These are phyloP conservation scores for Tuber umbilicatum DNA, from an alignment of 495 filamentous ascomycete species.

Conservation along the genomic window DNA sequence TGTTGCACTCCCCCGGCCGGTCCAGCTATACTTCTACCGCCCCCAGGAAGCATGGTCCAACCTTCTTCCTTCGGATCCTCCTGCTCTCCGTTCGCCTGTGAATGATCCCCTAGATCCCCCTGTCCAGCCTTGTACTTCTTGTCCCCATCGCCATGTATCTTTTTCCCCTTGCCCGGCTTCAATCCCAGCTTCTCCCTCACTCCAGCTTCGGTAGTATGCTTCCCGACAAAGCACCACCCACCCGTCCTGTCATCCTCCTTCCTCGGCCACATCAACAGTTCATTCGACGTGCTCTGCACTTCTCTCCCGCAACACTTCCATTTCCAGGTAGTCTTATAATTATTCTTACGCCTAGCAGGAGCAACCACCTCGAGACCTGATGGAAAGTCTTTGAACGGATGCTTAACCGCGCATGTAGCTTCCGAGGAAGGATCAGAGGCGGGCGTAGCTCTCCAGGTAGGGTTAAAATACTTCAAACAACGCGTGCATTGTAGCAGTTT, in stretches of 20 bases:
- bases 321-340: slow-evolving; percentile 40
- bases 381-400: slow-evolving; percentile 35
- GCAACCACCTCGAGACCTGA: slow-evolving; percentile 35
- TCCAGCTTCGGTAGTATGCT: slow-evolving; percentile 38
- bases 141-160: slow-evolving; percentile 32
- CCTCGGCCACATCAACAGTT: slow-evolving; percentile 33
- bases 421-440: slow-evolving; percentile 36
- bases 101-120: slow-evolving; percentile 15
- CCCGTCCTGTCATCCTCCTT: slow-evolving; percentile 40
- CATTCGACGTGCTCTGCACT: slow-evolving; percentile 36
- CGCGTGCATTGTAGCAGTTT: slow-evolving; percentile 36
- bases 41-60: slow-evolving; percentile 15
- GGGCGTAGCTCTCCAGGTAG: slow-evolving; percentile 38
- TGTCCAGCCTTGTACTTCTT: slow-evolving; percentile 19
- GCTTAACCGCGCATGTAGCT: slow-evolving; percentile 39
- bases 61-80: slow-evolving; percentile 19
- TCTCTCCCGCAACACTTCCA: slow-evolving; percentile 40
- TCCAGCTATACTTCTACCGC: slow-evolving; percentile 11
- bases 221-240: slow-evolving; percentile 41
- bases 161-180: slow-evolving; percentile 40
- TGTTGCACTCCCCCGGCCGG: slow-evolving; percentile 17
- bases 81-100: slow-evolving; percentile 10
- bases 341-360: slow-evolving; percentile 32
- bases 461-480: slow-evolving; percentile 38
- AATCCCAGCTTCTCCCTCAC: slow-evolving; percentile 39